phyloP scores from a whole-genome alignment of 1,284 basidiomycete genomes.

The Leccinum holopus region DNA sequence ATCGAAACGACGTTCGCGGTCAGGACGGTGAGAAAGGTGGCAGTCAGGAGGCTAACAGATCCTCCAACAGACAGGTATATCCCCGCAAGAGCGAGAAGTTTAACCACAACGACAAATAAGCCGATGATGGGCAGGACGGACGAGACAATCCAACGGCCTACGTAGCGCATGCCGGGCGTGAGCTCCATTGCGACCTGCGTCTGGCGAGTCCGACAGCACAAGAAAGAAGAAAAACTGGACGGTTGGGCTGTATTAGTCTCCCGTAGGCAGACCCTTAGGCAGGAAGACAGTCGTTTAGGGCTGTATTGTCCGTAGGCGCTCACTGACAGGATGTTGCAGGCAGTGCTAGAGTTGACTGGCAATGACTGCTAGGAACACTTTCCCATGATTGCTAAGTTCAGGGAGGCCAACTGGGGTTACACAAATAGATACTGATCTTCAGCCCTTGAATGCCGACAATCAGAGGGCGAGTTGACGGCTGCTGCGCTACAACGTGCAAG shows the following conservation, averaged over 20 bases:
- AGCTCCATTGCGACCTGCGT: conserved; percentile 15
- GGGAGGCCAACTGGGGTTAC: not conserved
- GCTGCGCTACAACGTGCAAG: not conserved
- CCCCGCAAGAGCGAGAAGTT: conserved; percentile 9
- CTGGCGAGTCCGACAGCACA: not conserved
- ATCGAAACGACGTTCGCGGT: conserved; percentile 4
- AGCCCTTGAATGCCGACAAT: not conserved
- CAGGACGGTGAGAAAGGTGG: conserved; percentile 5
- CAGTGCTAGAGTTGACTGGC: not conserved
- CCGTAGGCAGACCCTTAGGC: too few species aligned
- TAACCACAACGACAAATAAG: conserved; percentile 15
- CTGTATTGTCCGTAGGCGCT: not conserved
- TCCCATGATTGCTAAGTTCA: not conserved
- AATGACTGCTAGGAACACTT: not conserved
- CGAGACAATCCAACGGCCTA: conserved; percentile 14
- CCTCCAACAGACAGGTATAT: conserved; percentile 13
- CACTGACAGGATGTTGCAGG: not conserved
- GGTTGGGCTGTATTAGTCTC: not conserved
- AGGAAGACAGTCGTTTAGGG: too few species aligned
- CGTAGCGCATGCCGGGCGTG: conserved; percentile 27
- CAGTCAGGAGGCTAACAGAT: conserved; percentile 7
- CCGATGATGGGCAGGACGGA: conserved; percentile 13
- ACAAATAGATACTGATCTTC: not conserved
- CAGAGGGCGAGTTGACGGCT: not conserved
- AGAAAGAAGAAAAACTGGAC: not conserved